Base-by-base conservation (phyloP, 2,329 filamentous ascomycete genomes). In the Periglandula ipomoeae region DNA sequence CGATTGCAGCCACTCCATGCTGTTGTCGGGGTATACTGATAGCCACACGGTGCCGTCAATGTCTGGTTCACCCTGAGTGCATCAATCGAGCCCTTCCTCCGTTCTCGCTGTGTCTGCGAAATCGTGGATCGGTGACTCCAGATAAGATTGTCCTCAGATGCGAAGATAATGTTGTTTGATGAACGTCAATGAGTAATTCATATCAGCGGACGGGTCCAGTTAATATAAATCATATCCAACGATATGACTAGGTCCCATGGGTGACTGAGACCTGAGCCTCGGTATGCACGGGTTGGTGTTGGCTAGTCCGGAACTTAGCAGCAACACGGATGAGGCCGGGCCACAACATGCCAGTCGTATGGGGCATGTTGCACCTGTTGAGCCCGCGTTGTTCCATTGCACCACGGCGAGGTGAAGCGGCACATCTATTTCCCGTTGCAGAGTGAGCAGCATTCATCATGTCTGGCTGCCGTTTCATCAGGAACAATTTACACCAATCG, bases 271-370 rank as follows among this genome's bases (percentile, higher is more conserved):
- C 44, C n/a, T 39, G 15, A 46, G 20, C 1, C 23, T 46, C 32
- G 13, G 5, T 22, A 27, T 8, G 22, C 32, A 15, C 35, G 19
- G 35, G 19, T 19, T 38, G n/a, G 17, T 19, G 1, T 5, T 38
- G 3, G n/a, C n/a, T 32, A 39, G 7, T 15, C n/a, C 10, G 19
- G 23, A 20, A 41, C 17, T 20, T 22, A 19, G 13, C 15, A 27
- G 32, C 35, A 23, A 22, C 35, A 19, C 37, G 35, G 37, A 32
- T 40, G 17, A 20, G 45, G 45, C 35, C 35, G 45, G 9, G 13
- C 7, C 17, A 17, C 9, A 24, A 47, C 37, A 47, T 47, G 23
- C 45, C 45, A 47, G 45, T 22, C 45, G 39, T n/a, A 24, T 8
- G 5, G n/a, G 23, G 9, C 3, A 35, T 46, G 17, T 37, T 46